Conservation (phyloP, 176 grass and related monocot genomes). For the Bolboschoenus planiculmis region DNA sequence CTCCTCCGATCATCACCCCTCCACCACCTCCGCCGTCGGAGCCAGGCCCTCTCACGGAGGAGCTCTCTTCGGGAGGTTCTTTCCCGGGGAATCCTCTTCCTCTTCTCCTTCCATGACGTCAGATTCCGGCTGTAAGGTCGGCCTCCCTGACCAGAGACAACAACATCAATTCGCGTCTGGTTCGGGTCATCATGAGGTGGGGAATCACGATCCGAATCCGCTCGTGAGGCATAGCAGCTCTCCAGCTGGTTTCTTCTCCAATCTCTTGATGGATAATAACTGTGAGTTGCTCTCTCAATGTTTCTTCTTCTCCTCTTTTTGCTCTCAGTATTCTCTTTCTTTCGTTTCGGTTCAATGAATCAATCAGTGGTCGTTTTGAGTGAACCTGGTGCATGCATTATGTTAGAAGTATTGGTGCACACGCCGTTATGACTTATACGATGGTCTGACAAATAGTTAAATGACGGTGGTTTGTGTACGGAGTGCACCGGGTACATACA, state of each 20-base stretch:
- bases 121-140: conserved; percentile 19
- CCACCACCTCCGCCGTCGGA: neutral
- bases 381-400: conserved; percentile 2
- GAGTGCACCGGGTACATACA: neutral
- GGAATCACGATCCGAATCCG: conserved; percentile 34
- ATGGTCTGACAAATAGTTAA: neutral
- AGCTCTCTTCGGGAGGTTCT: conserved; percentile 38
- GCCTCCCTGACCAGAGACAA: neutral
- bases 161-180: neutral
- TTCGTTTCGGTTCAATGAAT: neutral
- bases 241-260: conserved; percentile 78
- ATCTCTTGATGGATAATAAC: conserved; percentile 47
- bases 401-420: neutral
- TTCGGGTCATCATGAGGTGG: neutral
- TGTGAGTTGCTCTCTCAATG: conserved; percentile 21
- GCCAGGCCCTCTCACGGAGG: neutral
- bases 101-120: conserved; percentile 31
- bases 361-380: neutral
- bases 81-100: conserved; percentile 41
- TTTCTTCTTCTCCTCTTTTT: neutral
- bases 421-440: neutral
- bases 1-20: conserved; percentile 20
- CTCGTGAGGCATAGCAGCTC: conserved; percentile 69
- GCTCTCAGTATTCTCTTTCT: neutral
- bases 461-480: neutral